Base-by-base conservation (phyloP, 306 rosid species). In the Cicer yamashitae region DNA sequence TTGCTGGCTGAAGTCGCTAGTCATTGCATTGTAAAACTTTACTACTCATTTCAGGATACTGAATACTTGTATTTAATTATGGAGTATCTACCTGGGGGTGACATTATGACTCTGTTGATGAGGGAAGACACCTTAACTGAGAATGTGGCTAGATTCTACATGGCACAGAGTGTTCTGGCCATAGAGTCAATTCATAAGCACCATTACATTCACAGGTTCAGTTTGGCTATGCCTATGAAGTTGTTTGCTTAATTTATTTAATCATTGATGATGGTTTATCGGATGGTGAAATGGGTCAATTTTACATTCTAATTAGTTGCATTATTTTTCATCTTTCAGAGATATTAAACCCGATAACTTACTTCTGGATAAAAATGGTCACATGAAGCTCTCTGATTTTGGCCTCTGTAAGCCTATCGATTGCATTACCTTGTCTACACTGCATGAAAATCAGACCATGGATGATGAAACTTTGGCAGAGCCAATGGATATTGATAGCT, bases 61-160 rank as follows among this genome's bases (percentile, higher is more conserved):
- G 98, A 94, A 52, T 90, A 86, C 77, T 87, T 94, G 82, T 94
- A 94, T 83, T 85, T 94, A 80, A 91, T 94, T 12, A 94, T 94
- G 98, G 98, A 94, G 87, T 94, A 94, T 84, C 93, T 94, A 7
- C 98, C 98, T 63, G 98, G 98, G 53, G 98, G 98, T 78, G 98
- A 94, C 86, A 67, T 94, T 84, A 94, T 94, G 98, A 94, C 97
- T 76, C 85, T 94, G 75, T 86, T 94, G 79, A 94, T 94, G 84
- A 91, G 98, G 83, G 98, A 92, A 88, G 97, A 91, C 76, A 94
- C 96, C 71, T 85, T 94, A 82, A 82, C 89, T 78, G 98, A 94
- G 84, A 76, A 67, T 78, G 92, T 91, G 77, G 88, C 97, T 76
- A 90, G 83, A 76, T 94, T 94, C 87, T 94, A 94, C 86, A 90